phyloP scores from a whole-genome alignment of 2,329 filamentous ascomycete species.

The Truncatella angustata region DNA sequence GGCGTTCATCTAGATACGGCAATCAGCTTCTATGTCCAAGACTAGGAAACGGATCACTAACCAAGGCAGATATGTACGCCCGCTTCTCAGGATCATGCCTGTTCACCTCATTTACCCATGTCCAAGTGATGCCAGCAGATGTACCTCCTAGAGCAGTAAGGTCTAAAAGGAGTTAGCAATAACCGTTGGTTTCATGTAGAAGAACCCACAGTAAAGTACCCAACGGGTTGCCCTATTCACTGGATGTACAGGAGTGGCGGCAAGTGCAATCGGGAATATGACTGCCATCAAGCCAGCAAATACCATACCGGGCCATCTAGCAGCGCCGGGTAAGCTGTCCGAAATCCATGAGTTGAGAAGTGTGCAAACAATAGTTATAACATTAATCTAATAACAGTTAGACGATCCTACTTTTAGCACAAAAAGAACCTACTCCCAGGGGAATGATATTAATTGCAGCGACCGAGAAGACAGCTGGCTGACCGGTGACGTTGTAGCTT shows the following conservation, averaged over 20 bases:
- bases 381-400: not conserved
- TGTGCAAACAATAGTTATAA: not conserved
- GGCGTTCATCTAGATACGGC: not conserved
- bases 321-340: not conserved
- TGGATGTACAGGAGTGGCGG: not conserved
- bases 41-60: not conserved
- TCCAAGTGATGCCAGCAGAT: constrained; percentile 3
- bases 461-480: constrained; percentile 2
- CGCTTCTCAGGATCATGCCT: constrained; percentile 3
- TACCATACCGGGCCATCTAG: not conserved
- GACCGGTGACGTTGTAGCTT: constrained; percentile 2
- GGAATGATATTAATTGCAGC: constrained; percentile 2
- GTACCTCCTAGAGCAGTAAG: constrained; percentile 1
- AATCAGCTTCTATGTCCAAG: not conserved
- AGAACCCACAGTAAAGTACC: not conserved
- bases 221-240: not conserved
- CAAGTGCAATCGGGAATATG: not conserved
- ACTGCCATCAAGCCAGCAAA: constrained; percentile 1
- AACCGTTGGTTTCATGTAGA: not conserved
- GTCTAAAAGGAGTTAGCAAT: not conserved
- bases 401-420: not conserved
- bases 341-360: constrained; percentile 4
- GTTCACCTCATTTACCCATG: constrained; percentile 1
- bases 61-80: not conserved
- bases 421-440: not conserved